A percentile compares a stretch with the other conserved stretches of the same genome.
Evolutionary conservation across 108 stramenopile species (phyloP).

Genomic region (Skeletonema potamos): DNA sequence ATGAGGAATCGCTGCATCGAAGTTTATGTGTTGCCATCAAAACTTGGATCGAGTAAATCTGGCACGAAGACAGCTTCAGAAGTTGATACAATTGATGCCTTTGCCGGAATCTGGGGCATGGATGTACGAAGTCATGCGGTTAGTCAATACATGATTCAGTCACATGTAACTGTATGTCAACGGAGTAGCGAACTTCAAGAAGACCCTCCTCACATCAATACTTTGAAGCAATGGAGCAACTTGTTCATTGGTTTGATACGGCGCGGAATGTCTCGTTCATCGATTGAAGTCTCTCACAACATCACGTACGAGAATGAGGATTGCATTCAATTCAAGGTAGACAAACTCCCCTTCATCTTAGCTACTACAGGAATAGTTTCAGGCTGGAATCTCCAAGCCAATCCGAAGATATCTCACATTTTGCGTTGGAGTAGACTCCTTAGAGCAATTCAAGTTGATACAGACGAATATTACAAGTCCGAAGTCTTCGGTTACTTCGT

Average conservation of each 20-base stretch:
- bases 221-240: constrained; percentile 41
- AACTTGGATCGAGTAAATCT: constrained; percentile 1
- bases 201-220: constrained; percentile 35
- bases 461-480: constrained; percentile 3
- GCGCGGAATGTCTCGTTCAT: constrained; percentile 33
- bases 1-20: constrained; percentile 99
- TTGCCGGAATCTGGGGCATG: constrained; percentile 31
- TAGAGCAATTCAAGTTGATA: constrained; percentile 15
- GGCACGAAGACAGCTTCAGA: constrained; percentile 1
- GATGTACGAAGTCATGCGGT: constrained; percentile 29
- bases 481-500: constrained; percentile 10
- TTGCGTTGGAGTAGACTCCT: constrained; percentile 28
- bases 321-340: neutral
- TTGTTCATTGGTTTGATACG: constrained; percentile 37
- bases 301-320: constrained; percentile 38
- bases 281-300: constrained; percentile 25
- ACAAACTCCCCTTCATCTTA: neutral
- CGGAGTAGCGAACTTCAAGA: constrained; percentile 27
- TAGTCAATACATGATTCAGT: constrained; percentile 26
- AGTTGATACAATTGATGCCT: constrained; percentile 35
- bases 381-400: constrained; percentile 20
- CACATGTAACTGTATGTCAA: constrained; percentile 27
- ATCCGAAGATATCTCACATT: constrained; percentile 20
- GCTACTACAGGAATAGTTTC: constrained; percentile 23
- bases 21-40: constrained; percentile 59